These are phyloP conservation scores for Pseudogymnoascus sp. DNA, from an alignment of 2,329 filamentous ascomycete species.

Conservation along the genomic window DNA sequence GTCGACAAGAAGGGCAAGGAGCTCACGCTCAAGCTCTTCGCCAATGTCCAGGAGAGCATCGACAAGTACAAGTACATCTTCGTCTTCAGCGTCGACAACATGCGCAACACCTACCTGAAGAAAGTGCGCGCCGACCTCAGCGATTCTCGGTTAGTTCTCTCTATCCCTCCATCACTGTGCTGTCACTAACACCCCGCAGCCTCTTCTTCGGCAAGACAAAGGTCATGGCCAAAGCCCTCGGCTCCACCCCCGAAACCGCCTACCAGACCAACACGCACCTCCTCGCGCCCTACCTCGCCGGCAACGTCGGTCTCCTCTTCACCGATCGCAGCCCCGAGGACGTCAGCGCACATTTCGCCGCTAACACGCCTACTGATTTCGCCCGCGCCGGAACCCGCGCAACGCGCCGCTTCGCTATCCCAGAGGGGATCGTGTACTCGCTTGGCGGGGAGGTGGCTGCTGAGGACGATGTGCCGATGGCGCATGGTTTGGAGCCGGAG, in stretches of 20 bases:
- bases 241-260: constrained; percentile 68
- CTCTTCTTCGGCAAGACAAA: constrained; percentile 99
- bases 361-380: constrained; percentile 73
- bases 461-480: constrained; percentile 78
- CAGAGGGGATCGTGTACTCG: constrained; percentile 74
- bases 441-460: constrained; percentile 70
- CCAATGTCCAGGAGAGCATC: constrained; percentile 77
- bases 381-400: constrained; percentile 78
- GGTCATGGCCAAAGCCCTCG: constrained; percentile 94
- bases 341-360: constrained; percentile 65
- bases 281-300: constrained; percentile 63
- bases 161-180: too few species aligned
- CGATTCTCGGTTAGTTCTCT: constrained; percentile 64
- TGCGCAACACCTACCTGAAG: constrained; percentile 96
- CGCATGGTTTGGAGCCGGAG: constrained; percentile 84
- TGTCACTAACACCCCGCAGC: constrained; percentile 38
- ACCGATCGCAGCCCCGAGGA: constrained; percentile 66
- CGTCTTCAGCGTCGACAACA: constrained; percentile 91
- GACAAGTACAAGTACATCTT: constrained; percentile 86
- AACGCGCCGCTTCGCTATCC: constrained; percentile 69
- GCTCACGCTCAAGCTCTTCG: constrained; percentile 76
- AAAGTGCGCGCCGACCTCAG: constrained; percentile 76
- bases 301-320: constrained; percentile 85
- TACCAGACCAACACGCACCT: constrained; percentile 69
- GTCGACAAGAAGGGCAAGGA: constrained; percentile 92